Evolutionary conservation across 2,329 filamentous ascomycete species (phyloP).

Genomic region (Sporothrix phasma): DNA sequence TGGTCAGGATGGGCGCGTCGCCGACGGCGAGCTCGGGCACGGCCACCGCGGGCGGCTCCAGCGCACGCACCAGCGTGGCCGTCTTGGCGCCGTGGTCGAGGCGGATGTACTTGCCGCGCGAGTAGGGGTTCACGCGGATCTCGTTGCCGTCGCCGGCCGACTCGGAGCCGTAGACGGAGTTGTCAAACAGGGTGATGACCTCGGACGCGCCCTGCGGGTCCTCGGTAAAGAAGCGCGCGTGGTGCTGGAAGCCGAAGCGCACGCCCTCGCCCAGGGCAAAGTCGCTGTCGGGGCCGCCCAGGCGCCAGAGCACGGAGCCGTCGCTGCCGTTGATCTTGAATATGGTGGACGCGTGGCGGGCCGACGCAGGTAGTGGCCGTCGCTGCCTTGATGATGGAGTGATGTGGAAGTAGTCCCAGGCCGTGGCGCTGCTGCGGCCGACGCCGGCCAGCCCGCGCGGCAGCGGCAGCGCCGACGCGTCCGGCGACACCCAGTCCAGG

Average conservation of each 20-base stretch:
- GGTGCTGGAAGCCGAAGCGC: slow-evolving; percentile 37
- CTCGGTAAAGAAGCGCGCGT: slow-evolving; percentile 34
- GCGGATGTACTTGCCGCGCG: slow-evolving; percentile 36
- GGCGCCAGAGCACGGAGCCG: slow-evolving; percentile 36
- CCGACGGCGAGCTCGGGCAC: neutral
- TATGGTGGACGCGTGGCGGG: slow-evolving; percentile 32
- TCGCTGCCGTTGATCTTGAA: slow-evolving; percentile 34
- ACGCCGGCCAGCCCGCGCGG: slow-evolving; percentile 32
- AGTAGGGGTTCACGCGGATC: slow-evolving; percentile 22
- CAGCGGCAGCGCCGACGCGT: slow-evolving; percentile 30
- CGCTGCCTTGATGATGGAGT: slow-evolving; percentile 36
- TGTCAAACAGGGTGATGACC: slow-evolving; percentile 40
- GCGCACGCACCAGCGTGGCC: slow-evolving; percentile 36
- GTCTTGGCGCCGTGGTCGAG: slow-evolving; percentile 35
- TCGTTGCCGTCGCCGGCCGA: slow-evolving; percentile 20
- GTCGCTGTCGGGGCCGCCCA: slow-evolving; percentile 34
- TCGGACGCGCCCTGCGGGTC: slow-evolving; percentile 28
- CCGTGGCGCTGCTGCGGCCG: slow-evolving; percentile 22
- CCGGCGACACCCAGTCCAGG: slow-evolving; percentile 44
- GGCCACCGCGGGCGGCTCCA: slow-evolving; percentile 30
- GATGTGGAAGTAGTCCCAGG: slow-evolving; percentile 43
- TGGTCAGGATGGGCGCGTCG: slow-evolving; percentile 15
- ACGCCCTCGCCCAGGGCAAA: slow-evolving; percentile 28
- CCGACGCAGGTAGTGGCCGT: slow-evolving; percentile 39
- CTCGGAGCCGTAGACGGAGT: slow-evolving; percentile 37